These are phyloP conservation scores for Penicillium longicatenatum DNA, from an alignment of 495 filamentous ascomycete species.

Conservation along the genomic window DNA sequence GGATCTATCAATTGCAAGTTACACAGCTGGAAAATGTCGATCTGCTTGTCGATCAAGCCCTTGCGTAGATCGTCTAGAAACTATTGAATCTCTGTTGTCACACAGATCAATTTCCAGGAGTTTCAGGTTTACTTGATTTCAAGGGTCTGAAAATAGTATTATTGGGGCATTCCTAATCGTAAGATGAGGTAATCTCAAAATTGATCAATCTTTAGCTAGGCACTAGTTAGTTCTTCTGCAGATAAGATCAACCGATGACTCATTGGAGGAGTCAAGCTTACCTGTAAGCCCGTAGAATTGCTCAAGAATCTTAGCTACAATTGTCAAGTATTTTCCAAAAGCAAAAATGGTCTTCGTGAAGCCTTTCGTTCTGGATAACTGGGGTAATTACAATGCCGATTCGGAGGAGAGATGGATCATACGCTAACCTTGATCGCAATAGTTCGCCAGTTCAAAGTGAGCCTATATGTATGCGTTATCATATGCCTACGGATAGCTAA, in stretches of 20 bases:
- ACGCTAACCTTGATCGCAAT: neutral
- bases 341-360: slow-evolving; percentile 13
- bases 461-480: neutral
- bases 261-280: neutral
- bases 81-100: no score
- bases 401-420: neutral
- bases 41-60: no score
- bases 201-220: no score
- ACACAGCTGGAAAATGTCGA: no score
- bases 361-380: slow-evolving; percentile 17
- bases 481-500: neutral
- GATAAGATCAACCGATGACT: neutral
- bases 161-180: no score
- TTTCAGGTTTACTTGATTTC: no score
- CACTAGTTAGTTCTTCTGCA: neutral
- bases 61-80: no score
- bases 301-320: no score
- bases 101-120: no score
- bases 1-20: neutral
- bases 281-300: neutral
- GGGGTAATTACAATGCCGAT: slow-evolving; percentile 3
- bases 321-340: neutral
- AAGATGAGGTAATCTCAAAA: no score
- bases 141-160: no score
- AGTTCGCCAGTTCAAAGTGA: slow-evolving; percentile 18